Percentiles rank a stretch among this genome's conserved stretches.
These are phyloP conservation scores for Trichoderma aggressivum DNA, from an alignment of 2,329 filamentous ascomycete species.

Conservation along the genomic window DNA sequence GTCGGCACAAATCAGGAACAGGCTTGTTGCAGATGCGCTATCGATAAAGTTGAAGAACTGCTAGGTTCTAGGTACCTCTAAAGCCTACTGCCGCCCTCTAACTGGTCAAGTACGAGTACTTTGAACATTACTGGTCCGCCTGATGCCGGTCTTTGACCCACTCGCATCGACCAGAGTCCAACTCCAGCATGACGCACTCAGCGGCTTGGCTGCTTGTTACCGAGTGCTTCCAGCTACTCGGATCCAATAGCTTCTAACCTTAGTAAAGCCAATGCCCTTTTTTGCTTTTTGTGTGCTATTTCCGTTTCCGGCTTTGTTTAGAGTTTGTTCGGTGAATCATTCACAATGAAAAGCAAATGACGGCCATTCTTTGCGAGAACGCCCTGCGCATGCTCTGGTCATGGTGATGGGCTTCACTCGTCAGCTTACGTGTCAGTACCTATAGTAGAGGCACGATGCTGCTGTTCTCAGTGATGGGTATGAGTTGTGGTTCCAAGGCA, in stretches of 20 bases:
- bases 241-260: neutral
- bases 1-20: neutral
- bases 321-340: neutral
- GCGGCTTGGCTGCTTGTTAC: neutral
- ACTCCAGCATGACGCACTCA: neutral
- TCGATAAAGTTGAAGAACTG: constrained; percentile 10
- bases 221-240: neutral
- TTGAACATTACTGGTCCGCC: neutral
- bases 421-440: neutral
- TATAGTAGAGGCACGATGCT: neutral
- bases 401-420: neutral
- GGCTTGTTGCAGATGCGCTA: constrained; percentile 2
- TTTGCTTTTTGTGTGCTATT: neutral
- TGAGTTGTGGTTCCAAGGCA: neutral
- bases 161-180: neutral
- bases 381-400: neutral
- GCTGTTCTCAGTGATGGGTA: neutral
- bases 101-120: neutral
- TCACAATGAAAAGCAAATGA: neutral
- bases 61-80: neutral
- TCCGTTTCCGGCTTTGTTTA: neutral
- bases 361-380: neutral
- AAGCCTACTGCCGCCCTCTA: neutral
- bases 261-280: neutral
- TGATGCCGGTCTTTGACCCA: neutral